Evolutionary conservation across 1,284 basidiomycete genomes (phyloP).

Genomic region (Nidula niveotomentosa): DNA sequence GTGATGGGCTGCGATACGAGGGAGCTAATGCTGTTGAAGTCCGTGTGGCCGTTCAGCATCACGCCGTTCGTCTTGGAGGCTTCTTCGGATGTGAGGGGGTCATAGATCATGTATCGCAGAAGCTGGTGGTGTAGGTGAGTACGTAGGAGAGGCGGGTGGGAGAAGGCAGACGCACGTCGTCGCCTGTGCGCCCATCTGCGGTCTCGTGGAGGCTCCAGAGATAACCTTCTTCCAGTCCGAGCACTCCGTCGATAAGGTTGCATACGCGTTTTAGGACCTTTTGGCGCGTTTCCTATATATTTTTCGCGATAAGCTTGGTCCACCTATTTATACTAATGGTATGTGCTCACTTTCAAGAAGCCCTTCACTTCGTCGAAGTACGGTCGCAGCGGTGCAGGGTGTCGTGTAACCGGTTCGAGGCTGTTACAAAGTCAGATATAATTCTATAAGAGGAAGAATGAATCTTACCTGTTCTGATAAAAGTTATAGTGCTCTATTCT

Average conservation of each 20-base stretch:
- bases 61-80: slow-evolving; percentile 34
- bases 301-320: too few species aligned
- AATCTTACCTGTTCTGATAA: slow-evolving; percentile 23
- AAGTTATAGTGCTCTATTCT: slow-evolving; percentile 37
- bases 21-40: slow-evolving; percentile 40
- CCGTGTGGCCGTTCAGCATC: slow-evolving; percentile 42
- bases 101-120: slow-evolving; percentile 47
- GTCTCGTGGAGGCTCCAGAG: slow-evolving; percentile 30
- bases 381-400: slow-evolving; percentile 26
- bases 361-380: slow-evolving; percentile 31
- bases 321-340: too few species aligned
- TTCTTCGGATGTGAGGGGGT: slow-evolving; percentile 32
- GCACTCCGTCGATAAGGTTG: slow-evolving; percentile 26
- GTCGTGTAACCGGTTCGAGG: slow-evolving; percentile 25
- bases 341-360: slow-evolving; percentile 14
- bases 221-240: slow-evolving; percentile 30
- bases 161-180: slow-evolving; percentile 21
- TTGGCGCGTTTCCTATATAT: slow-evolving; percentile 20
- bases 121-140: slow-evolving; percentile 20
- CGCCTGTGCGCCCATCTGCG: slow-evolving; percentile 21
- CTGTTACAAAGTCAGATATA: slow-evolving; percentile 10
- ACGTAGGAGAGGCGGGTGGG: too few species aligned
- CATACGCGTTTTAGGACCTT: slow-evolving; percentile 27
- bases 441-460: background rate
- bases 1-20: slow-evolving; percentile 44